phyloP scores from a whole-genome alignment of 2,329 filamentous ascomycete genomes.

The Pyrenophora graminea region DNA sequence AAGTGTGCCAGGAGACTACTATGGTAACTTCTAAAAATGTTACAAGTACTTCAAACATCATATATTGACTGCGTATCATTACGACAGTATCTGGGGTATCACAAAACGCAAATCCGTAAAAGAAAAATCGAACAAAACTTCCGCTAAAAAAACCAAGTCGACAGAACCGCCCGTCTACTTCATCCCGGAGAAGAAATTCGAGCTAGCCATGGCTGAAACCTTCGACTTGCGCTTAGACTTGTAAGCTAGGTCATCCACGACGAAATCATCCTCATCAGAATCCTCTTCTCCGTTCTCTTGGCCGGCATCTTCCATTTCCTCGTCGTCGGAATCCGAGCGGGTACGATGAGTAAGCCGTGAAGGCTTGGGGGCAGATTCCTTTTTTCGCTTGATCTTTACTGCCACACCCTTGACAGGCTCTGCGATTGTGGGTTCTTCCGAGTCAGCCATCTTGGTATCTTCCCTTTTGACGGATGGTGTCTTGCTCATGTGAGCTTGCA shows the following conservation, averaged over 20 bases:
- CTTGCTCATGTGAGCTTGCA: neutral
- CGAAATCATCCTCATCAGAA: neutral
- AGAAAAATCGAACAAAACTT: no score
- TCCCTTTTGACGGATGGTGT: neutral
- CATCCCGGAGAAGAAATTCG: neutral
- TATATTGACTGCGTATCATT: no score
- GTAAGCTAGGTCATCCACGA: neutral
- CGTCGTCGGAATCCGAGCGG: neutral
- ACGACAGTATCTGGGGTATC: no score
- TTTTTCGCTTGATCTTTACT: neutral
- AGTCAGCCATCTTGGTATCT: neutral
- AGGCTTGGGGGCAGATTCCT: neutral
- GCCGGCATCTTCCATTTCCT: neutral
- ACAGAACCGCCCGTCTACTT: no score
- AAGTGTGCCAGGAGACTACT: no score
- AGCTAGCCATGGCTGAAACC: neutral
- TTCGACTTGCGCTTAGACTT: conserved; percentile 2
- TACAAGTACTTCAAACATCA: no score
- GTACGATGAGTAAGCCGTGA: neutral
- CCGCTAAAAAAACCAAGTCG: no score
- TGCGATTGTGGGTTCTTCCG: neutral
- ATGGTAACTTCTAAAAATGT: no score
- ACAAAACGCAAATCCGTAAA: no score
- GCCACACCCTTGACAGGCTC: neutral
- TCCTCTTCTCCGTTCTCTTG: neutral